Evolutionary conservation across 1,139 yeast genomes (phyloP).

Genomic region (Entelexis paramagnoliae): DNA sequence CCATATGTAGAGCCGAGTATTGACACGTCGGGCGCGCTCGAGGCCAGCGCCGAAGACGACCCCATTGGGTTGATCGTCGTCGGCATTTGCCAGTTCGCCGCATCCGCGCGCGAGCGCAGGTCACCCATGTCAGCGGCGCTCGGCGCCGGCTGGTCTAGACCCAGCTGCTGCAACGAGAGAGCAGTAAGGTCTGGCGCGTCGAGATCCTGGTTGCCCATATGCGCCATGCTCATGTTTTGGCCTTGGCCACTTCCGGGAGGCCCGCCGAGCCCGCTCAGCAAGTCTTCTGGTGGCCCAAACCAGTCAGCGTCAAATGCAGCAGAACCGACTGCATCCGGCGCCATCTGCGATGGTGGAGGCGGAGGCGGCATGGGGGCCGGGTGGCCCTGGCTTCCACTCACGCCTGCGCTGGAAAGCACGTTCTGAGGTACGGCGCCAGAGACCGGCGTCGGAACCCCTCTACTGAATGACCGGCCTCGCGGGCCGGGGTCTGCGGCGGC

Average conservation of each 20-base stretch:
- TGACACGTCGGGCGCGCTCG: neutral
- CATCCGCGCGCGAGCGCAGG: neutral
- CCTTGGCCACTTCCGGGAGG: neutral
- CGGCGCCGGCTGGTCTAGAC: neutral
- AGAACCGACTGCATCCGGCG: neutral
- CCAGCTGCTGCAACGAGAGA: constrained; percentile 6
- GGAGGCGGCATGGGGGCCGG: neutral
- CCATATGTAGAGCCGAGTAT: neutral
- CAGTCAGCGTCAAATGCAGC: neutral
- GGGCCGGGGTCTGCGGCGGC: neutral
- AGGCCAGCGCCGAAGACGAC: neutral
- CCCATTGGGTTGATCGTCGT: neutral
- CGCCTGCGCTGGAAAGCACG: neutral
- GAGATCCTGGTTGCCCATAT: neutral
- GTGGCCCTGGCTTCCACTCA: constrained; percentile 1
- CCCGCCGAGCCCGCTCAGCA: constrained; percentile 7
- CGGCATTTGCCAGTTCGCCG: neutral
- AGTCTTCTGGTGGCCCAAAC: constrained; percentile 3
- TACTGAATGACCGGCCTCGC: constrained; percentile 15
- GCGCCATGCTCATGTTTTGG: neutral
- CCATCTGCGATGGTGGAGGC: neutral
- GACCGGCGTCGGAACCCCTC: constrained; percentile 4
- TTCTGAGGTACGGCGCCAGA: neutral
- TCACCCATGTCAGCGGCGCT: neutral
- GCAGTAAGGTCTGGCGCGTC: constrained; percentile 10